Evolutionary conservation across 2,329 filamentous ascomycete species (phyloP).

Genomic region (Stagonosporopsis tanaceti): DNA sequence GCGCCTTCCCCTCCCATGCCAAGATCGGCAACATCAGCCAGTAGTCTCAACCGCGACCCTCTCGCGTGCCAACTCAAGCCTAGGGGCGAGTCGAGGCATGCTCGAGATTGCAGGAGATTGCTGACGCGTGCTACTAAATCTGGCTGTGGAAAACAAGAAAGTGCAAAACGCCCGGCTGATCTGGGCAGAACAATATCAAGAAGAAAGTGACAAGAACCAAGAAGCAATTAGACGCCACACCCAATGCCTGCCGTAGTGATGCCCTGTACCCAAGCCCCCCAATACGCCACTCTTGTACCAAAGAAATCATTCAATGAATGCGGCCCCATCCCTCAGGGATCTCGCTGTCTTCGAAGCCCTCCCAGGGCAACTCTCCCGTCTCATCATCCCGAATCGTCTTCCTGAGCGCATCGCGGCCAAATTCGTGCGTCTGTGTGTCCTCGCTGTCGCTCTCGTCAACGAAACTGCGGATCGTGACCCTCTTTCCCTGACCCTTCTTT

Average conservation of each 20-base stretch:
- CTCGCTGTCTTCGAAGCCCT: constrained; percentile 45
- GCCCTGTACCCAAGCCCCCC: not conserved
- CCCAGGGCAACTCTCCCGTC: constrained; percentile 51
- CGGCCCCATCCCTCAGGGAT: constrained; percentile 18
- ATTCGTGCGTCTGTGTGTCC: constrained; percentile 35
- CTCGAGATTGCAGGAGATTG: not conserved
- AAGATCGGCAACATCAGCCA: not conserved
- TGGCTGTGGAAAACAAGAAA: not conserved
- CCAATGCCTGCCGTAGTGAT: constrained; percentile 7
- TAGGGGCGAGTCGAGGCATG: constrained; percentile 11
- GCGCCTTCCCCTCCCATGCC: not conserved
- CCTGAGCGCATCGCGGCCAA: constrained; percentile 18
- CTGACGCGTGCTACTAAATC: not conserved
- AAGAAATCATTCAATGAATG: not conserved
- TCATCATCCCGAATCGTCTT: constrained; percentile 27
- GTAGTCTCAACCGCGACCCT: constrained; percentile 3
- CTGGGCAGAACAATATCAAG: not conserved
- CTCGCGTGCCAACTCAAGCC: constrained; percentile 12
- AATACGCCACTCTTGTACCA: constrained; percentile 3
- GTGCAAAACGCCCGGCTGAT: not conserved
- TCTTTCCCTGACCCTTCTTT: constrained; percentile 45
- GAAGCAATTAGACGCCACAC: not conserved
- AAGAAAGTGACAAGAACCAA: not conserved
- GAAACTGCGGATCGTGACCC: constrained; percentile 49
- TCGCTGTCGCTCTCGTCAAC: constrained; percentile 39